Conservation (phyloP, 306 rosid genomes). For the Castanopsis chinensis region DNA sequence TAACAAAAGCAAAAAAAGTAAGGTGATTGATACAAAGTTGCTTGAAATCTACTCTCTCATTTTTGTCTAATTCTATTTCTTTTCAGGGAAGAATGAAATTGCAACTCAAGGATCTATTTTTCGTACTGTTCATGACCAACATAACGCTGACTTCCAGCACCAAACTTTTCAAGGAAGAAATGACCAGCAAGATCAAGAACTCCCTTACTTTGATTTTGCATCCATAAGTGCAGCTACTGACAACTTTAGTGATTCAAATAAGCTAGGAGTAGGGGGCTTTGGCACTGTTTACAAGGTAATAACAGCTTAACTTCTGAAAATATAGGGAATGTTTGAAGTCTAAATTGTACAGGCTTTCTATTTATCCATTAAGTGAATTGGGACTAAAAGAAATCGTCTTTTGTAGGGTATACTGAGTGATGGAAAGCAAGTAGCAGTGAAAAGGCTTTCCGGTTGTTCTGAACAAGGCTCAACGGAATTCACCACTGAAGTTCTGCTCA, state of each 20-base stretch:
- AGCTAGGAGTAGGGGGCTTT: constrained; percentile 46
- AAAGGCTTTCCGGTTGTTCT: constrained; percentile 60
- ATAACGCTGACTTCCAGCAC: background rate
- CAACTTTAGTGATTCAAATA: constrained; percentile 41
- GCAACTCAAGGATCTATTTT: background rate
- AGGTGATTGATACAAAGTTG: background rate
- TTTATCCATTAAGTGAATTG: too few species aligned
- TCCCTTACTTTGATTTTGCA: constrained; percentile 43
- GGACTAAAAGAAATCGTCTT: background rate
- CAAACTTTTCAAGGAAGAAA: background rate
- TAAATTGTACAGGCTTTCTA: too few species aligned
- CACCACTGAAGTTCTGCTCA: constrained; percentile 53
- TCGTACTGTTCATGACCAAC: background rate
- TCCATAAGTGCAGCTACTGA: constrained; percentile 29
- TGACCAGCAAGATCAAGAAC: constrained; percentile 20
- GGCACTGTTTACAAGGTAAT: constrained; percentile 24
- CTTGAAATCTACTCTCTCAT: background rate
- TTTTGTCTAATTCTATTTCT: background rate
- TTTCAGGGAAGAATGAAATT: constrained; percentile 23
- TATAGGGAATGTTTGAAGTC: too few species aligned
- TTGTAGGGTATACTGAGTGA: constrained; percentile 39
- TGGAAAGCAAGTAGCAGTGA: constrained; percentile 64
- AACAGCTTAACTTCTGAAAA: too few species aligned
- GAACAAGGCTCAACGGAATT: constrained; percentile 65
- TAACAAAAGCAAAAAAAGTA: background rate